These are phyloP conservation scores for Mycena sp. DNA, from an alignment of 1,284 basidiomycete genomes.

Conservation along the genomic window DNA sequence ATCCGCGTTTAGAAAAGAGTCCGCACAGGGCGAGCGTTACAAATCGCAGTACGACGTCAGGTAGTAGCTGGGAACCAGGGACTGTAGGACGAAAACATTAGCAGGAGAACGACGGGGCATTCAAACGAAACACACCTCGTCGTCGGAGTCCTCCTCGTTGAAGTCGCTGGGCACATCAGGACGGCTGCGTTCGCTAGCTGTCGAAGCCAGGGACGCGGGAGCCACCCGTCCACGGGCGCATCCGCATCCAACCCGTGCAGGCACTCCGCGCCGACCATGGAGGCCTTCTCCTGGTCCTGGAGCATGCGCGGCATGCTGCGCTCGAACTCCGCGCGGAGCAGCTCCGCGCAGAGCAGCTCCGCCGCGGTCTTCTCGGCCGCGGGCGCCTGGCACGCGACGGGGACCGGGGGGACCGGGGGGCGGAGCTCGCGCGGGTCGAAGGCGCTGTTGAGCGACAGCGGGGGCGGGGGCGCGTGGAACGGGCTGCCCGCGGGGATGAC, in stretches of 20 bases:
- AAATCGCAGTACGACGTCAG: too few species aligned
- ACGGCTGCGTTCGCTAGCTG: background rate
- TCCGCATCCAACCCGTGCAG: constrained; percentile 16
- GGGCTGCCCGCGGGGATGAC: constrained; percentile 43
- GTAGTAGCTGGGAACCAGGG: constrained; percentile 2
- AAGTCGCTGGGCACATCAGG: background rate
- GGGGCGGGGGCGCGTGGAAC: constrained; percentile 37
- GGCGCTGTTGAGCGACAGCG: constrained; percentile 3
- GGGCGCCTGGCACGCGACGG: background rate
- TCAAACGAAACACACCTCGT: background rate
- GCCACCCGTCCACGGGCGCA: constrained; percentile 20
- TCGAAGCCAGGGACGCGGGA: background rate
- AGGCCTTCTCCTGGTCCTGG: constrained; percentile 4
- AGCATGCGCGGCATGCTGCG: constrained; percentile 5
- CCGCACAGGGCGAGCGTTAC: background rate
- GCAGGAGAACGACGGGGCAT: background rate
- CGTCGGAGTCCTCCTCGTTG: background rate
- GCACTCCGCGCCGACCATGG: constrained; percentile 16
- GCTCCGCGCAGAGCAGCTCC: background rate
- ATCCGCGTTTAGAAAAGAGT: constrained; percentile 16
- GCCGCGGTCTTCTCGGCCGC: background rate
- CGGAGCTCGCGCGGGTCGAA: constrained; percentile 1
- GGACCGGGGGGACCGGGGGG: background rate
- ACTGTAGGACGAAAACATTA: background rate
- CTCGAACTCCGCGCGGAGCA: constrained; percentile 22